phyloP scores from a whole-genome alignment of 306 rosid species.

The Prunus mongolica region DNA sequence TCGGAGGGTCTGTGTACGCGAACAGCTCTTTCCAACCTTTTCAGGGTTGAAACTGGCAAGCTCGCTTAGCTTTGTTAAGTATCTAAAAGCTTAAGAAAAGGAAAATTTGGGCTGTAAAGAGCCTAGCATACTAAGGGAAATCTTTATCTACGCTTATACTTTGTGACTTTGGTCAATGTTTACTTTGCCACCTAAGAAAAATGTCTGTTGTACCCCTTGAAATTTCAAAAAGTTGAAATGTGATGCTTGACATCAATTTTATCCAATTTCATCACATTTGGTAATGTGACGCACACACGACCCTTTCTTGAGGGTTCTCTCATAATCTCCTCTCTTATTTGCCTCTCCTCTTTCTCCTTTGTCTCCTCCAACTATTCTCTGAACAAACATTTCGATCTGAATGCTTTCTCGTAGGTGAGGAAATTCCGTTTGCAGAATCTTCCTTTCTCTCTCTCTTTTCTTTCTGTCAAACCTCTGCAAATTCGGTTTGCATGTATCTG shows the following conservation, averaged over 20 bases:
- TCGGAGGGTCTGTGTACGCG: not conserved
- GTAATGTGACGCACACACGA: too few relatives aligned
- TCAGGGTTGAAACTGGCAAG: slow-evolving; percentile 17
- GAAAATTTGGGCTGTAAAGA: not conserved
- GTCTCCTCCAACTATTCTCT: not conserved
- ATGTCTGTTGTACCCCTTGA: not conserved
- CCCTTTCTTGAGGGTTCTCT: not conserved
- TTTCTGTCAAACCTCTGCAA: not conserved
- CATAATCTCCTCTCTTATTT: not conserved
- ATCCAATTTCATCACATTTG: not conserved
- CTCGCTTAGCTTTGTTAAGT: not conserved
- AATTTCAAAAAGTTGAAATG: not conserved
- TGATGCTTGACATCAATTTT: not conserved
- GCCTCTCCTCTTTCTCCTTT: not conserved
- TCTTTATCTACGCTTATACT: not conserved
- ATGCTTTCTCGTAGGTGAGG: not conserved
- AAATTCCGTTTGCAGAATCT: not conserved
- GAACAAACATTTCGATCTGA: not conserved
- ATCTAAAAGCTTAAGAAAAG: not conserved
- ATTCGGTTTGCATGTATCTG: not conserved
- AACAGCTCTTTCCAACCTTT: not conserved
- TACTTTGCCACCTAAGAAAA: not conserved
- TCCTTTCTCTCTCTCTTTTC: not conserved
- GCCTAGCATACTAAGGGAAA: not conserved
- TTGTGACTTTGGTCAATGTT: not conserved